A percentile compares a stretch with the other conserved stretches of the same genome.
phyloP scores from a whole-genome alignment of 345 rosid species.

The Murraya koenigii region DNA sequence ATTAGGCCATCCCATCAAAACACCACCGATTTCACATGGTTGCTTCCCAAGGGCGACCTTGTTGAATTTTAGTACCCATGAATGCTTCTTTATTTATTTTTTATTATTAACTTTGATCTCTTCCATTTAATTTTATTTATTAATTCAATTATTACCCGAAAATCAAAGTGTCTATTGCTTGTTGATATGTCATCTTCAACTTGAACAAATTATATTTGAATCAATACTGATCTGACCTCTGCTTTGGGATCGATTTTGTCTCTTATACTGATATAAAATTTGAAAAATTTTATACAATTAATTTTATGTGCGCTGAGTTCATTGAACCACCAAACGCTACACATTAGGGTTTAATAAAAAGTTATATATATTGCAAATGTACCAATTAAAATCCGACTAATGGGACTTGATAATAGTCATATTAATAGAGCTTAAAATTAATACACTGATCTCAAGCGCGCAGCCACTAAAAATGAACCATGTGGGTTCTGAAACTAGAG shows the following conservation, averaged over 20 bases:
- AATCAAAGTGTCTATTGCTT: not conserved
- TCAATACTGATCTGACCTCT: not conserved
- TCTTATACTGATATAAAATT: not conserved
- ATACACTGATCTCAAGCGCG: not conserved
- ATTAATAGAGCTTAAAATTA: not conserved
- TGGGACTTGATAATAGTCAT: not conserved
- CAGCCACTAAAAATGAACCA: slow-evolving; percentile 11
- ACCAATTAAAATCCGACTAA: slow-evolving; percentile 20
- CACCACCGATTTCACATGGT: slow-evolving; percentile 11
- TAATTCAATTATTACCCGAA: not conserved
- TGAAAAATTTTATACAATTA: not conserved
- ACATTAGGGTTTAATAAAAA: not conserved
- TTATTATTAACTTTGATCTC: not conserved
- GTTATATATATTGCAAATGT: not conserved
- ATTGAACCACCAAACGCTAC: not conserved
- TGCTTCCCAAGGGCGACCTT: not conserved
- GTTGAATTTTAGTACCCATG: not conserved
- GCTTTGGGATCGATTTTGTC: not conserved
- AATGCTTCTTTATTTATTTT: not conserved
- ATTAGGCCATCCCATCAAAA: not conserved
- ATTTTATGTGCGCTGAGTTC: not conserved
- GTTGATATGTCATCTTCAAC: slow-evolving; percentile 28
- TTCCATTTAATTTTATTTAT: not conserved
- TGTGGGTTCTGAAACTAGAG: slow-evolving; percentile 14
- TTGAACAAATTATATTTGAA: slow-evolving; percentile 9